Evolutionary conservation across 345 rosid species (phyloP).

Genomic region (Dovyalis caffra): DNA sequence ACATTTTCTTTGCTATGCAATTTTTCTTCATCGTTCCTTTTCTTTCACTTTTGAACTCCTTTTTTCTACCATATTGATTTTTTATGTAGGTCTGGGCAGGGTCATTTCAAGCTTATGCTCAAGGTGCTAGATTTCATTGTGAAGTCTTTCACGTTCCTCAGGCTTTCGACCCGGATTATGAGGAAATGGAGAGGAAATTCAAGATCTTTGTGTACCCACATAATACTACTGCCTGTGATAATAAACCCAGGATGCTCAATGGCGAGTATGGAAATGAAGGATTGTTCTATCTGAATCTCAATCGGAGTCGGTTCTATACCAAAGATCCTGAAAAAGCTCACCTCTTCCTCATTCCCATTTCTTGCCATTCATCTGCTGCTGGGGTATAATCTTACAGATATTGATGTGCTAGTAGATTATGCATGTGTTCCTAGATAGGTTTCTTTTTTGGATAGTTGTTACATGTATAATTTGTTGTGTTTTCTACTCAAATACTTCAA

Average conservation of each 20-base stretch:
- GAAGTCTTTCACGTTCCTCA: conserved; percentile 10
- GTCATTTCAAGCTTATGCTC: not conserved
- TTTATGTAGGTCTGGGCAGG: not conserved
- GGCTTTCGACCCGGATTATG: conserved; percentile 17
- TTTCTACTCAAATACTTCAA: not conserved
- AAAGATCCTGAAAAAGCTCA: conserved; percentile 15
- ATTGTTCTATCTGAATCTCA: conserved; percentile 20
- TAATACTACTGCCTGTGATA: not conserved
- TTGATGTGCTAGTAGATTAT: not conserved
- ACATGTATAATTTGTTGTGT: too few relatives aligned
- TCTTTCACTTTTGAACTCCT: too few relatives aligned
- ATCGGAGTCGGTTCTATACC: conserved; percentile 13
- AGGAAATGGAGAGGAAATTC: conserved; percentile 65
- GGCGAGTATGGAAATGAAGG: conserved; percentile 20
- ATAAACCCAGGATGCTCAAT: not conserved
- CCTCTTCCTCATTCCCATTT: conserved; percentile 26
- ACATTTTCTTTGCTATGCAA: too few relatives aligned
- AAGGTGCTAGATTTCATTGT: not conserved
- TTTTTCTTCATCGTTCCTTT: too few relatives aligned
- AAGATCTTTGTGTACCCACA: conserved; percentile 19
- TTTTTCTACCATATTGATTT: not conserved
- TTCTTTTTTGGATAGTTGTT: not conserved
- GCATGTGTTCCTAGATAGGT: too few relatives aligned
- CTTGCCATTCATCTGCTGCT: not conserved
- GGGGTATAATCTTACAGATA: not conserved